A percentile compares a stretch with the other conserved stretches of the same genome.
These are phyloP conservation scores for Ceratobasidium sp. DNA, from an alignment of 1,284 basidiomycete species.

Conservation along the genomic window DNA sequence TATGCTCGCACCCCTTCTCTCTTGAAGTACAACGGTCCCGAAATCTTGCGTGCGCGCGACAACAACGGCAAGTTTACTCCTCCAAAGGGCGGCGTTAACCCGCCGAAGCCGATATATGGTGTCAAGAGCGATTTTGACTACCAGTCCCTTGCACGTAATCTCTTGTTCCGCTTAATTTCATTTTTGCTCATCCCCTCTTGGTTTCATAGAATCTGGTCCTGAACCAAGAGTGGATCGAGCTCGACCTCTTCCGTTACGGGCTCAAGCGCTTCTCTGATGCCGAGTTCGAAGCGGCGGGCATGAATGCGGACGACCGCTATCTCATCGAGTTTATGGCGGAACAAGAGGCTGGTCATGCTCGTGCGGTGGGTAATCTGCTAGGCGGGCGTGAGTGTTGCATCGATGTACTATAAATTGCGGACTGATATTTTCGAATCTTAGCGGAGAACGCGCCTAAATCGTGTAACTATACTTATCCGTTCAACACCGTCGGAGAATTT, in stretches of 20 bases:
- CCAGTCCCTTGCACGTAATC: conserved; percentile 62
- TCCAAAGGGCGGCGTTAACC: conserved; percentile 49
- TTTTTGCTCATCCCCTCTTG: not conserved
- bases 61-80: conserved; percentile 36
- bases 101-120: conserved; percentile 60
- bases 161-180: not conserved
- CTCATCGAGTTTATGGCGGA: conserved; percentile 69
- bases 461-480: conserved; percentile 72
- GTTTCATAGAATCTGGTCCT: conserved; percentile 59
- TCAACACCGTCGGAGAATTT: conserved; percentile 68
- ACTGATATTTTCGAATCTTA: not conserved
- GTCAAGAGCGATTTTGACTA: conserved; percentile 69
- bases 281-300: conserved; percentile 68
- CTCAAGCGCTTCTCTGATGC: conserved; percentile 64
- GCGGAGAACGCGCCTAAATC: conserved; percentile 58
- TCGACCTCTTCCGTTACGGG: conserved; percentile 72
- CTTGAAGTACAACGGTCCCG: conserved; percentile 15
- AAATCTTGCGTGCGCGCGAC: conserved; percentile 1
- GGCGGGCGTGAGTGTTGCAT: conserved; percentile 53
- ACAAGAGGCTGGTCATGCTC: conserved; percentile 68
- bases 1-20: conserved; percentile 20
- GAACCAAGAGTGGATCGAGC: conserved; percentile 60
- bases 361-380: conserved; percentile 63
- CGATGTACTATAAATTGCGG: not conserved
- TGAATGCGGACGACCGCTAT: conserved; percentile 65